Evolutionary conservation across 805 yeast genomes (phyloP), one percentile per base, ranked within the genome.

Genomic region (Ogataea nakhonphanomensis): DNA sequence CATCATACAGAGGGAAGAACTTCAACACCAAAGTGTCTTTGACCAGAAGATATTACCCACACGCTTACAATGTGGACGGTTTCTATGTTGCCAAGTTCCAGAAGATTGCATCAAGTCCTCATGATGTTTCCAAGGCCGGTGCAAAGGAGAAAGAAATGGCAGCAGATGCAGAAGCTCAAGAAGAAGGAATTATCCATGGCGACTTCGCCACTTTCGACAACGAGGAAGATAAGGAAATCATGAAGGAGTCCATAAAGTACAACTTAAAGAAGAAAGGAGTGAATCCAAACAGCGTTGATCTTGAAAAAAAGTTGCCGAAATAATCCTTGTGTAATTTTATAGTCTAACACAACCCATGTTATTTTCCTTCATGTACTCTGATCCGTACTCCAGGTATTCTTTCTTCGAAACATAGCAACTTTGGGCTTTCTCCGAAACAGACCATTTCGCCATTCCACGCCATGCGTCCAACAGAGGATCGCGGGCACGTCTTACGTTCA

Each of bases 41-140:
- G 54, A 90, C 98, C 3, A 80, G 96, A 71, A 80, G 99, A 65
- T 93, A 91, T 66, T 93, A 93, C 63, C 99, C 99, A 40, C 99
- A 93, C 67, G 90, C 96, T 21, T 93, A 93, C 62, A 93, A 93
- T 64, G 99, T 93, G 40, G 99, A 93, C 66, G 99, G 99, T 17
- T 93, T 93, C 76, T 93, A 70, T 64, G 99, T 93, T 44, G 99
- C 99, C 41, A 93, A 91, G 65, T 87, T 93, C 73, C 79, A 86
- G 69, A 93, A 93, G 75, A 79, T 77, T 48, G 95, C 90, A 0
- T 71, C 96, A 45, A 81, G 95, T 49, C 84, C 90, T 33, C 85
- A 83, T 55, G 95, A 86, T 65, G 79, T 78, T 39, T 78, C 89
- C 43, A 85, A 83, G 68, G 90, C 93, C 7, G 91, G 93, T 51